Evolutionary conservation across 441 rosid genomes (phyloP).

Genomic region (Monsonia emarginata): DNA sequence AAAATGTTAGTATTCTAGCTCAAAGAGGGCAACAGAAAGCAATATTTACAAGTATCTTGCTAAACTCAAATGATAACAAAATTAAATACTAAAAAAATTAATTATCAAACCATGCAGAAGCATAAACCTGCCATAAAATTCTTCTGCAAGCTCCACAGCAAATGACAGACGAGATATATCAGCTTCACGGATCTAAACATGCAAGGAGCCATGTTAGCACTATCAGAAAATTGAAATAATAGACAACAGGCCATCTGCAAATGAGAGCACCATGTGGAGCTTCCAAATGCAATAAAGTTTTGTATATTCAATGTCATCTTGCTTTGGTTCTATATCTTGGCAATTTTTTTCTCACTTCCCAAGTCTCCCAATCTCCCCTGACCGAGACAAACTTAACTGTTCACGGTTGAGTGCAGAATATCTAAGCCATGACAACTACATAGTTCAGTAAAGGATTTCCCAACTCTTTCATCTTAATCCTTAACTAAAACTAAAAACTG

Average conservation of each 20-base stretch:
- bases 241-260: neutral
- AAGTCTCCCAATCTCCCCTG: too few species aligned
- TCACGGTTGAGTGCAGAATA: too few species aligned
- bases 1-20: constrained; percentile 31
- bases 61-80: neutral
- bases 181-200: constrained; percentile 85
- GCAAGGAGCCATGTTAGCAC: constrained; percentile 14
- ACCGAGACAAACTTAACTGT: too few species aligned
- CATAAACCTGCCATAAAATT: constrained; percentile 88
- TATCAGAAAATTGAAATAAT: constrained; percentile 3
- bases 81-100: neutral
- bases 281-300: neutral
- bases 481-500: too few species aligned
- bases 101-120: constrained; percentile 21
- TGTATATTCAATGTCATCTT: neutral
- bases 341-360: too few species aligned
- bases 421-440: too few species aligned
- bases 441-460: too few species aligned
- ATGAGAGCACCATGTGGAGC: neutral
- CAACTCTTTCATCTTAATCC: too few species aligned
- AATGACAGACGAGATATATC: constrained; percentile 93
- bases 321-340: neutral
- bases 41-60: constrained; percentile 13
- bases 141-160: constrained; percentile 99
- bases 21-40: constrained; percentile 9